Conservation (phyloP, 176 grass and related monocot genomes). For the Miscanthus lutarioriparius region DNA sequence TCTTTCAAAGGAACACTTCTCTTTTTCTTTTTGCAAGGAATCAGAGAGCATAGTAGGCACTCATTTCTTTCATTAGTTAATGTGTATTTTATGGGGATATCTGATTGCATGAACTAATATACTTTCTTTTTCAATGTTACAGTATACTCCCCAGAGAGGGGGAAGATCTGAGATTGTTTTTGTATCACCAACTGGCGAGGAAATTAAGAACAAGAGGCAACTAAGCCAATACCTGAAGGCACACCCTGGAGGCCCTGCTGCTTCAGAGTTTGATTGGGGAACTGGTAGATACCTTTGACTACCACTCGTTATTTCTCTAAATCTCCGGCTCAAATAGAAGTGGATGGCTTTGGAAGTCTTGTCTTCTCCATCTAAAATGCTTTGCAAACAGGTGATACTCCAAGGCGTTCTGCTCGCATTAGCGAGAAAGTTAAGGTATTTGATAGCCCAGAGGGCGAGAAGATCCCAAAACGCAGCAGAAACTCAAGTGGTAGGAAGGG, state of each 20-base stretch:
- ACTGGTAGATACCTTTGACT: constrained; percentile 54
- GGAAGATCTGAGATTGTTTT: constrained; percentile 83
- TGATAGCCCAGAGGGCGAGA: constrained; percentile 77
- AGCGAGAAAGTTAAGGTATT: constrained; percentile 78
- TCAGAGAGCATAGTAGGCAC: neutral
- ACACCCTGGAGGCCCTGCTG: constrained; percentile 68
- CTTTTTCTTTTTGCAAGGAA: neutral
- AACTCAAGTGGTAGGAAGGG: constrained; percentile 53
- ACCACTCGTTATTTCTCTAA: neutral
- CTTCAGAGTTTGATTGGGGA: constrained; percentile 92
- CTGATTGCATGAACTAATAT: constrained; percentile 36
- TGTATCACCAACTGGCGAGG: constrained; percentile 85
- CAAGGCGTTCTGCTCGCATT: constrained; percentile 87
- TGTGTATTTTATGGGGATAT: neutral
- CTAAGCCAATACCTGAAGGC: constrained; percentile 78
- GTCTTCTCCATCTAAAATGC: constrained; percentile 12
- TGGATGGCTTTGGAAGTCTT: neutral
- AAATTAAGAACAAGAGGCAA: constrained; percentile 89
- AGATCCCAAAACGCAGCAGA: constrained; percentile 61
- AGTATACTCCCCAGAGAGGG: constrained; percentile 72
- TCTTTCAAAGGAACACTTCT: neutral
- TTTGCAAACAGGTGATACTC: constrained; percentile 77
- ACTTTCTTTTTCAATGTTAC: constrained; percentile 29
- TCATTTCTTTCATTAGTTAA: neutral
- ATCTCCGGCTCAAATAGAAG: neutral